A percentile compares a stretch with the other conserved stretches of the same genome.
Conservation (phyloP, 768 basidiomycete genomes). For the Xerocomus brunneocitrinus region DNA sequence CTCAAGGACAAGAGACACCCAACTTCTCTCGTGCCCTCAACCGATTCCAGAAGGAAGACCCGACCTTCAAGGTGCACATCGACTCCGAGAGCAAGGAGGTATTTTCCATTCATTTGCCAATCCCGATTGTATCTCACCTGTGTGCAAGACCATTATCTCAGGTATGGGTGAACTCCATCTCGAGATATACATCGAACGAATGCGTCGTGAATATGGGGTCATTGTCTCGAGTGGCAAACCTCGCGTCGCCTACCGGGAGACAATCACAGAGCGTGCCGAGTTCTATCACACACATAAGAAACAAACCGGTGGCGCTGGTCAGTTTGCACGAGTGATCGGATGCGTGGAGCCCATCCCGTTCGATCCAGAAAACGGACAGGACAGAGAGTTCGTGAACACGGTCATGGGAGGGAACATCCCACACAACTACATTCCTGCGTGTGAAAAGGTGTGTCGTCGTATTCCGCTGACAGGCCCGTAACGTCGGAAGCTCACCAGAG, state of each 20-base stretch:
- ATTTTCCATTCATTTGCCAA: constrained; percentile 3
- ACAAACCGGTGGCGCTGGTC: constrained; percentile 95
- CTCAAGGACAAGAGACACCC: constrained; percentile 87
- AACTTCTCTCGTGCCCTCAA: constrained; percentile 96
- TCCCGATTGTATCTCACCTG: neutral
- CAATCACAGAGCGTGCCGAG: constrained; percentile 74
- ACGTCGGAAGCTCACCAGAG: neutral
- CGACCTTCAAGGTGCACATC: constrained; percentile 96
- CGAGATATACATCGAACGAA: constrained; percentile 98
- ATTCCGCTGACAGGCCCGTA: neutral
- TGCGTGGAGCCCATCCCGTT: constrained; percentile 83
- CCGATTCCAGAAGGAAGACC: constrained; percentile 98
- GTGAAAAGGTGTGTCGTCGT: constrained; percentile 68
- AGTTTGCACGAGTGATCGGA: constrained; percentile 91
- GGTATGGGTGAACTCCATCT: constrained; percentile 99
- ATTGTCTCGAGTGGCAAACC: constrained; percentile 93
- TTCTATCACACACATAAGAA: constrained; percentile 97
- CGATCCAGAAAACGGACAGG: constrained; percentile 74
- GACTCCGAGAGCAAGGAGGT: constrained; percentile 94
- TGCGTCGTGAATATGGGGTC: constrained; percentile 96
- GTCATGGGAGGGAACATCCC: constrained; percentile 95
- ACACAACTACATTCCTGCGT: constrained; percentile 86
- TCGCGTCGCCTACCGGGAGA: constrained; percentile 94
- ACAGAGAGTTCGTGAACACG: constrained; percentile 75
- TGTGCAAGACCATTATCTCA: constrained; percentile 86